phyloP scores from a whole-genome alignment of 129 eudicot species.

The Artemisia annua region DNA sequence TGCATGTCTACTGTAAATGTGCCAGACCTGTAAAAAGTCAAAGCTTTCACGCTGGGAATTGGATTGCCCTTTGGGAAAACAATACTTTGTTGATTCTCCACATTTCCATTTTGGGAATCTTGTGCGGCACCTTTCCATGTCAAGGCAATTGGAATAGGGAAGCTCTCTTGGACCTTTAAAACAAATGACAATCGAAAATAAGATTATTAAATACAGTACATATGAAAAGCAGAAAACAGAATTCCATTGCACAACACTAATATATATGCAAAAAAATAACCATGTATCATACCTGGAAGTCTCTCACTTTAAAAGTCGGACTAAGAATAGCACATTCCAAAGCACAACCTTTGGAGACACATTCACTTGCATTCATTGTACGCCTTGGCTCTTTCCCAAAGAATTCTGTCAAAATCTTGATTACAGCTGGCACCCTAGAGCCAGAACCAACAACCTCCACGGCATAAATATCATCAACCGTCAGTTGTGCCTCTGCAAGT shows the following conservation, averaged over 20 bases:
- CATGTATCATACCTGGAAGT: conserved; percentile 54
- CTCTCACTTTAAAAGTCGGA: conserved; percentile 90
- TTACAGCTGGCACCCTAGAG: conserved; percentile 85
- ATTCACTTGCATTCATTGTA: conserved; percentile 96
- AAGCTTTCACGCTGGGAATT: conserved; percentile 78
- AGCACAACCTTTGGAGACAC: conserved; percentile 92
- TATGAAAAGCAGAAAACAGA: background rate
- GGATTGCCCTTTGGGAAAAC: conserved; percentile 84
- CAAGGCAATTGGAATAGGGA: conserved; percentile 73
- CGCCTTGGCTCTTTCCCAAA: conserved; percentile 95
- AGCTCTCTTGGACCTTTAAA: conserved; percentile 81
- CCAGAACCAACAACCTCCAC: conserved; percentile 98
- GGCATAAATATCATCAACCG: conserved; percentile 62
- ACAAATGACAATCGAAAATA: conserved; percentile 8
- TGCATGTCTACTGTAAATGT: conserved; percentile 80
- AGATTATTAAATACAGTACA: background rate
- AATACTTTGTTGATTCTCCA: conserved; percentile 61
- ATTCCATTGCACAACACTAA: background rate
- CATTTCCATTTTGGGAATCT: conserved; percentile 53
- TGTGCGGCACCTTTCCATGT: conserved; percentile 76
- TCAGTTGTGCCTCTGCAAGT: conserved; percentile 74
- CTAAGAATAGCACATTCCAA: conserved; percentile 86
- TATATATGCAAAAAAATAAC: background rate
- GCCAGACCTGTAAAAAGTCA: conserved; percentile 70
- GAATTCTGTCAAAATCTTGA: conserved; percentile 82